These are phyloP conservation scores for Nasturtium officinale DNA, from an alignment of 345 rosid genomes.

Conservation along the genomic window DNA sequence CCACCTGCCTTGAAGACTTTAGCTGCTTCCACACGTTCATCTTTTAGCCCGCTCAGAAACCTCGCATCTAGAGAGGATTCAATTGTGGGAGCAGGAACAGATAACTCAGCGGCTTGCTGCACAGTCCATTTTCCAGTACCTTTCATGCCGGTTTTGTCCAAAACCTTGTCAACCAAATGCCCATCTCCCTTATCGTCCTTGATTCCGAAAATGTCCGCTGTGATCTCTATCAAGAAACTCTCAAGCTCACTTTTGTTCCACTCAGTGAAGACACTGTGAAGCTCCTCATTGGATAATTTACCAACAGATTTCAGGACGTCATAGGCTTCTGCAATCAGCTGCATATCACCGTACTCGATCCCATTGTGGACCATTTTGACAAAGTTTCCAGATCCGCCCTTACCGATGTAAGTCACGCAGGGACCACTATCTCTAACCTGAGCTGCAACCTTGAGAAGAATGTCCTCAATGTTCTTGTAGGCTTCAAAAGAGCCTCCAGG, in stretches of 20 bases:
- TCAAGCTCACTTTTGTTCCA: conserved; percentile 97
- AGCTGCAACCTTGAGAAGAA: conserved; percentile 92
- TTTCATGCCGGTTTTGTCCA: conserved; percentile 98
- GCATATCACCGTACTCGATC: conserved; percentile 97
- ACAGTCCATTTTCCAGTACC: conserved; percentile 99
- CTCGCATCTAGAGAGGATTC: conserved; percentile 88
- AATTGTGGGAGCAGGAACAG: conserved; percentile 92
- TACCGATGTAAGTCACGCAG: conserved; percentile 84
- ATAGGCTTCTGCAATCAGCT: conserved; percentile 90
- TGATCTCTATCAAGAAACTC: conserved; percentile 93
- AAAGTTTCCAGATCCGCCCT: conserved; percentile 94
- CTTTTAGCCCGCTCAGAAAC: conserved; percentile 91
- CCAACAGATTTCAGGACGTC: conserved; percentile 88
- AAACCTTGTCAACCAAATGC: conserved; percentile 83
- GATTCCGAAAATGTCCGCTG: conserved; percentile 85
- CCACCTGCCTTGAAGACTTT: conserved; percentile 78
- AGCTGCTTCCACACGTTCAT: conserved; percentile 86
- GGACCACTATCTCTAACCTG: conserved; percentile 95
- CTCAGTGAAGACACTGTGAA: conserved; percentile 65
- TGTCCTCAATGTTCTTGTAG: conserved; percentile 81
- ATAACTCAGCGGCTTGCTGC: conserved; percentile 96
- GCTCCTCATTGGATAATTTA: conserved; percentile 82
- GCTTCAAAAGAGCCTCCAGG: conserved; percentile 94
- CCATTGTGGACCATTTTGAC: conserved; percentile 98
- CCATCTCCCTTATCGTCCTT: conserved; percentile 90